Conservation (phyloP, 2,329 filamentous ascomycete species). For the Neofusicoccum ribis region DNA sequence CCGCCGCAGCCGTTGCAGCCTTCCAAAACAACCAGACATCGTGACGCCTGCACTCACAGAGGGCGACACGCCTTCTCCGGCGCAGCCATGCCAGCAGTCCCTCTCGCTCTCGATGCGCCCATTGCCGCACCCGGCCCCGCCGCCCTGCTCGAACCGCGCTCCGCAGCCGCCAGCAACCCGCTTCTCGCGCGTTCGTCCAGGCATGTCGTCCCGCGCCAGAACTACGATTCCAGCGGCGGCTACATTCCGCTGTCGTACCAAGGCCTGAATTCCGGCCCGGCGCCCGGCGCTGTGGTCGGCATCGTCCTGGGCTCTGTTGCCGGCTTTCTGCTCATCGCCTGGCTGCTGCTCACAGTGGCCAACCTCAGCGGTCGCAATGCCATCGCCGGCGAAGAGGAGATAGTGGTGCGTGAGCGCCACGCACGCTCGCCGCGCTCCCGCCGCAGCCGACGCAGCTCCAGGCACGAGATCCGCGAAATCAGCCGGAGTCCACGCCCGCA, state of each 20-base stretch:
- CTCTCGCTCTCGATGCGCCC: neutral
- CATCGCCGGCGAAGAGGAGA: conserved; percentile 58
- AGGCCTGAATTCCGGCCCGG: conserved; percentile 52
- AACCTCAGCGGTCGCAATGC: conserved; percentile 37
- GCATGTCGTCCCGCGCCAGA: conserved; percentile 16
- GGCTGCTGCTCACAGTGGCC: conserved; percentile 49
- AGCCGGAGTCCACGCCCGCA: conserved; percentile 39
- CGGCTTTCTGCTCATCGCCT: conserved; percentile 55
- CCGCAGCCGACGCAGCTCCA: conserved; percentile 33
- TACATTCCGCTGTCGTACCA: conserved; percentile 65
- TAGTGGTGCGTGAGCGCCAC: conserved; percentile 48
- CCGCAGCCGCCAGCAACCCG: neutral
- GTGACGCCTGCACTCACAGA: neutral
- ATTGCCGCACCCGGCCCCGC: neutral
- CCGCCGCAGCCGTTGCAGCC: neutral
- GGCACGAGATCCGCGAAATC: conserved; percentile 38
- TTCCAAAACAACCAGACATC: neutral
- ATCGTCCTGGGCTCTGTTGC: conserved; percentile 58
- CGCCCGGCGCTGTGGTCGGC: conserved; percentile 60
- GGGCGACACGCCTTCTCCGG: neutral
- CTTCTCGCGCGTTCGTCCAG: neutral
- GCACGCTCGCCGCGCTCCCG: conserved; percentile 31
- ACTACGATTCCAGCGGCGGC: conserved; percentile 32
- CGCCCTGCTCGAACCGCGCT: neutral
- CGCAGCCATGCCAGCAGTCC: conserved; percentile 10